These are phyloP conservation scores for Colletotrichum graminicola DNA, from an alignment of 2,329 filamentous ascomycete genomes.

Conservation along the genomic window DNA sequence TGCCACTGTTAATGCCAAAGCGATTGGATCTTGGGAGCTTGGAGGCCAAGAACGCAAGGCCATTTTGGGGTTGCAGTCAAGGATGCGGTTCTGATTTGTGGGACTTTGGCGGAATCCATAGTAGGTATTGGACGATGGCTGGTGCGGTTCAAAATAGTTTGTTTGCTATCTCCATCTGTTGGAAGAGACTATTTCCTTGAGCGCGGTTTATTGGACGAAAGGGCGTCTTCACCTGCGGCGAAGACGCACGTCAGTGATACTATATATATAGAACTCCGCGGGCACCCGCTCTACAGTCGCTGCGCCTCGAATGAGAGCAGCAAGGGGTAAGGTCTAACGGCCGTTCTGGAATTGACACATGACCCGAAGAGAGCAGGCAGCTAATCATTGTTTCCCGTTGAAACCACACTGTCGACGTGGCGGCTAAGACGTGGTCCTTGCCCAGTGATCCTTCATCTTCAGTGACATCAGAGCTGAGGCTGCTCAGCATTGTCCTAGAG, in stretches of 20 bases:
- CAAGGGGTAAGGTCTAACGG: neutral
- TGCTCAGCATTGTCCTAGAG: neutral
- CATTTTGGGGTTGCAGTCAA: neutral
- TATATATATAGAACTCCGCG: neutral
- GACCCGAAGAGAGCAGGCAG: neutral
- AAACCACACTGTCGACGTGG: neutral
- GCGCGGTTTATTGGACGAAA: neutral
- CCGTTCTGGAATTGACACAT: neutral
- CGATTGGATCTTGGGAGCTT: neutral
- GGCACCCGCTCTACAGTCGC: neutral
- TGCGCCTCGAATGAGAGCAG: neutral
- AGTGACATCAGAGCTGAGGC: neutral
- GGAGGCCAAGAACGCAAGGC: no score
- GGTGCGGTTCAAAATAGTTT: neutral
- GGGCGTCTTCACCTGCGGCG: neutral
- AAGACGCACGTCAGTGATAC: neutral
- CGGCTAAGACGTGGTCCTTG: no score
- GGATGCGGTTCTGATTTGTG: neutral
- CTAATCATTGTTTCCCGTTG: no score
- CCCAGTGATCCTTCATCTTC: no score
- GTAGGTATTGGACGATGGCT: neutral
- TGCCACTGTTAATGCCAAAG: neutral
- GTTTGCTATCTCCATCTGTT: neutral
- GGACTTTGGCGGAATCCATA: neutral
- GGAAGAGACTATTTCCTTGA: constrained; percentile 2